Evolutionary conservation across 129 eudicot genomes (phyloP).

Genomic region (Tanacetum coccineum): DNA sequence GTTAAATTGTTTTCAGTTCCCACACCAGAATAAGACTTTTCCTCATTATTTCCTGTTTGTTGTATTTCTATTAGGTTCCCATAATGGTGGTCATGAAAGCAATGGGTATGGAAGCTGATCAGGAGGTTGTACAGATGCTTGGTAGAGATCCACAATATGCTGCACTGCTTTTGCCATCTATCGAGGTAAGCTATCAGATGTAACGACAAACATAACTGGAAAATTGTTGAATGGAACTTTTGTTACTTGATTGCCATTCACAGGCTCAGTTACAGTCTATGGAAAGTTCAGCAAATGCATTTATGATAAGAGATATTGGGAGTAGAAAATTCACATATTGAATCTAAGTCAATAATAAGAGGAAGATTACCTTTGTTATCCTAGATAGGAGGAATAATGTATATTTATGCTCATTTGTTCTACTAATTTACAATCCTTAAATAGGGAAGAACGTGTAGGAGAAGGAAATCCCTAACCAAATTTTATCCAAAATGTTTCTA

Average conservation of each 20-base stretch:
- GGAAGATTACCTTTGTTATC: not conserved
- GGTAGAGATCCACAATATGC: slow-evolving; percentile 98
- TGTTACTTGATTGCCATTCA: not conserved
- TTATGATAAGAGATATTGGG: slow-evolving; percentile 11
- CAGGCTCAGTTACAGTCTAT: not conserved
- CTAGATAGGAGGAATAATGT: not conserved
- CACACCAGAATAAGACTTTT: not conserved
- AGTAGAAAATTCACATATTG: not conserved
- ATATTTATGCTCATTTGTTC: not conserved
- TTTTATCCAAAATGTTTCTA: not conserved
- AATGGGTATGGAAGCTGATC: slow-evolving; percentile 98
- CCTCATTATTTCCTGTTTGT: not conserved
- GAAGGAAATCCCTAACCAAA: not conserved
- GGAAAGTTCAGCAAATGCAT: slow-evolving; percentile 6
- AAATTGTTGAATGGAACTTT: no score
- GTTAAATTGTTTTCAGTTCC: slow-evolving; percentile 1
- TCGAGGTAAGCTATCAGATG: slow-evolving; percentile 55
- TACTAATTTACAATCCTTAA: not conserved
- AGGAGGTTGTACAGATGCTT: slow-evolving; percentile 97
- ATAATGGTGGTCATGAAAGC: slow-evolving; percentile 95
- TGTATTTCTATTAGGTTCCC: slow-evolving; percentile 57
- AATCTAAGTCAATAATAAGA: not conserved
- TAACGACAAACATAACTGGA: not conserved
- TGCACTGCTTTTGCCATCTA: slow-evolving; percentile 81
- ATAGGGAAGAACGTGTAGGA: not conserved